Evolutionary conservation across 345 rosid species (phyloP).

Genomic region (Syzygium jambos): DNA sequence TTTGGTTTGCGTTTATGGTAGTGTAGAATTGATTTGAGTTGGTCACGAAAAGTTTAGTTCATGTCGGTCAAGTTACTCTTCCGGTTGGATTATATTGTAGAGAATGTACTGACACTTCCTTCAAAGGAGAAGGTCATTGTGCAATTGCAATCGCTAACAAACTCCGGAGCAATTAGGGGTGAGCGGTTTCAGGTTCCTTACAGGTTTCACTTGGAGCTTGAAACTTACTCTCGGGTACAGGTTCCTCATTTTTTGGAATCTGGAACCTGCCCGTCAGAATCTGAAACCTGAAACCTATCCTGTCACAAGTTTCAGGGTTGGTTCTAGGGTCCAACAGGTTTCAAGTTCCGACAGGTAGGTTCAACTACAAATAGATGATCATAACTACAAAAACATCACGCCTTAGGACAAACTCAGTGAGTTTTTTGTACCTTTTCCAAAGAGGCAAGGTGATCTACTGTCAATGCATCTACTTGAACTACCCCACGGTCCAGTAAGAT

Average conservation of each 20-base stretch:
- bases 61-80: background rate
- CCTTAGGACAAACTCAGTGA: background rate
- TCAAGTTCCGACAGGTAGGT: too few species aligned
- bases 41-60: background rate
- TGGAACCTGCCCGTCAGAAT: too few species aligned
- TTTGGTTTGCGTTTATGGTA: background rate
- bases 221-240: too few species aligned
- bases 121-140: background rate
- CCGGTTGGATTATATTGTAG: background rate
- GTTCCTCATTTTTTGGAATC: too few species aligned
- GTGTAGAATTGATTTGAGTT: background rate
- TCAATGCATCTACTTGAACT: slow-evolving; percentile 97
- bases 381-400: background rate
- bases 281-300: too few species aligned
- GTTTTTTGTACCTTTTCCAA: slow-evolving; percentile 57
- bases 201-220: too few species aligned
- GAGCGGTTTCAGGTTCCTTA: too few species aligned
- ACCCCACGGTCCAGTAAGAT: slow-evolving; percentile 92
- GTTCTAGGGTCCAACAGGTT: too few species aligned
- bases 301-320: too few species aligned
- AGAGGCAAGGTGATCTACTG: slow-evolving; percentile 96
- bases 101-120: background rate
- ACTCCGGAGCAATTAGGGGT: background rate
- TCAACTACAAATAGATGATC: too few species aligned
- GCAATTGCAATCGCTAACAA: background rate